phyloP scores from a whole-genome alignment of 768 basidiomycete species.

The Lentinula lateritia region DNA sequence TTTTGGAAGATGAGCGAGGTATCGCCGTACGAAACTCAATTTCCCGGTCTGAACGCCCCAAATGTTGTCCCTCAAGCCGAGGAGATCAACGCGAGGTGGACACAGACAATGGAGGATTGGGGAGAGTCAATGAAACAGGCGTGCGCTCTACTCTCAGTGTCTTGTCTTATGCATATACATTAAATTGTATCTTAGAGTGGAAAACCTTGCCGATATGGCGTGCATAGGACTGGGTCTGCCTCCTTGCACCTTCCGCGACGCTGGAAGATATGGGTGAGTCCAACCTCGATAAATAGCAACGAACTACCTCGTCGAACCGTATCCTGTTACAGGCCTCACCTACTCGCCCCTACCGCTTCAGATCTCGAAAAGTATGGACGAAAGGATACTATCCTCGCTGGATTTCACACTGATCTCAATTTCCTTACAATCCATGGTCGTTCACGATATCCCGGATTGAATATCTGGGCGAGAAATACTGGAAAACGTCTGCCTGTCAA shows the following conservation, averaged over 20 bases:
- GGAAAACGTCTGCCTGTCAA: slow-evolving; percentile 86
- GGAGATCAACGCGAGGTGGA: slow-evolving; percentile 58
- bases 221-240: slow-evolving; percentile 79
- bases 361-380: slow-evolving; percentile 76
- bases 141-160: slow-evolving; percentile 37
- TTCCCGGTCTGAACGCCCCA: slow-evolving; percentile 69
- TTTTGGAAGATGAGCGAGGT: slow-evolving; percentile 79
- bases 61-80: slow-evolving; percentile 76
- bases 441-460: slow-evolving; percentile 79
- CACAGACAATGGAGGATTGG: slow-evolving; percentile 77
- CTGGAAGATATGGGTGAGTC: slow-evolving; percentile 78
- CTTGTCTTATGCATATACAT: background rate
- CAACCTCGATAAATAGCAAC: background rate
- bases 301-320: too few relatives aligned
- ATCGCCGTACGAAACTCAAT: slow-evolving; percentile 75
- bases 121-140: slow-evolving; percentile 83
- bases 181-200: slow-evolving; percentile 47
- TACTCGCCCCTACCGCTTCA: slow-evolving; percentile 92
- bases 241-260: slow-evolving; percentile 63
- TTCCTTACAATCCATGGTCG: slow-evolving; percentile 90
- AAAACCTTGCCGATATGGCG: slow-evolving; percentile 83
- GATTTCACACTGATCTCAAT: slow-evolving; percentile 93
- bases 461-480: slow-evolving; percentile 94
- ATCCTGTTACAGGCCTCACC: slow-evolving; percentile 53
- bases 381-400: slow-evolving; percentile 83